phyloP scores from a whole-genome alignment of 2,329 filamentous ascomycete genomes.

The Ophiostoma triangulosporum region DNA sequence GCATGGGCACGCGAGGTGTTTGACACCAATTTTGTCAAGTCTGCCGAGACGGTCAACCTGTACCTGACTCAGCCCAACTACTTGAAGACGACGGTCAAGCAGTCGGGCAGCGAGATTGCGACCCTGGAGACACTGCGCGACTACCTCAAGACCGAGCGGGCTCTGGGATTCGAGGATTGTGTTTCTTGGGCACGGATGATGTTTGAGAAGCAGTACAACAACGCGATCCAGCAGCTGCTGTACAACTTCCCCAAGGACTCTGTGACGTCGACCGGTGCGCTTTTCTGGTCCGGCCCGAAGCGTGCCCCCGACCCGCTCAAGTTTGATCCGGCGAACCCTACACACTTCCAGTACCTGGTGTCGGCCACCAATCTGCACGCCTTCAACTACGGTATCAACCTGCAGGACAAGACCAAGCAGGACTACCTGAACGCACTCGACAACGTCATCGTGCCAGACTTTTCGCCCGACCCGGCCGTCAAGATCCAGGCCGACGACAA shows the following conservation, averaged over 20 bases:
- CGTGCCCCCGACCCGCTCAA: constrained; percentile 83
- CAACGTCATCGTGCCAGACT: constrained; percentile 91
- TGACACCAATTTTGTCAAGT: constrained; percentile 85
- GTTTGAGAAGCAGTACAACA: constrained; percentile 95
- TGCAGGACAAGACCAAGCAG: constrained; percentile 55
- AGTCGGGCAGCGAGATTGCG: constrained; percentile 88
- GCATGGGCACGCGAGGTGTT: constrained; percentile 96
- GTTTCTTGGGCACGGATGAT: constrained; percentile 87
- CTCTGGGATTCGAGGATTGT: constrained; percentile 86
- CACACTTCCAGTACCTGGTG: constrained; percentile 78
- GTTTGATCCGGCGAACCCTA: constrained; percentile 73
- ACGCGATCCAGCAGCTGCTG: constrained; percentile 86
- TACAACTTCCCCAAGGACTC: constrained; percentile 97
- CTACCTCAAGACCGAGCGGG: constrained; percentile 83
- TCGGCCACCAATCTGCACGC: constrained; percentile 86
- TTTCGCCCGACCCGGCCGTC: constrained; percentile 75
- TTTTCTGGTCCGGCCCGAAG: constrained; percentile 98
- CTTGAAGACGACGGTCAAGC: constrained; percentile 72
- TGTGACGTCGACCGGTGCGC: constrained; percentile 71
- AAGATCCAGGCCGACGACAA: constrained; percentile 96
- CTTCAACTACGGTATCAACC: constrained; percentile 95
- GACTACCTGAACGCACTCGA: constrained; percentile 72
- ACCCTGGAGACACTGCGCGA: constrained; percentile 83
- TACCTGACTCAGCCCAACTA: constrained; percentile 90
- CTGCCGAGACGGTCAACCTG: constrained; percentile 84